phyloP scores from a whole-genome alignment of 169 alveolate genomes.

The Plasmodium billcollinsi region DNA sequence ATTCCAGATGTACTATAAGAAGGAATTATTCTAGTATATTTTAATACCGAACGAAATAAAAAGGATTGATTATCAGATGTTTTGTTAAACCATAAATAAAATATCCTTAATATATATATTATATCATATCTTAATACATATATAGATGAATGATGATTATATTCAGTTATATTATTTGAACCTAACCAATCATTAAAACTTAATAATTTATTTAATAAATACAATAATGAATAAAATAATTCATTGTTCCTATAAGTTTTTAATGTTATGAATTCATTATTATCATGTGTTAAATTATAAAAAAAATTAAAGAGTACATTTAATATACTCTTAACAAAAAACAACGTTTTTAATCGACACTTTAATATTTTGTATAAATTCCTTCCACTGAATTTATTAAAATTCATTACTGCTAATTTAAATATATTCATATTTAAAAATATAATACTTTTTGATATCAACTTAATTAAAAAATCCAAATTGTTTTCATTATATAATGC shows the following conservation, averaged over 20 bases:
- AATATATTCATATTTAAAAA: conserved; percentile 57
- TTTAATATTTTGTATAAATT: conserved; percentile 46
- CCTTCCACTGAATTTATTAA: conserved; percentile 69
- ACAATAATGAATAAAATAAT: conserved; percentile 44
- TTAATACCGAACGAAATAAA: conserved; percentile 57
- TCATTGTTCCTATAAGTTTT: conserved; percentile 69
- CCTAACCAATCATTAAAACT: conserved; percentile 77
- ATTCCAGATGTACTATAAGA: conserved; percentile 62
- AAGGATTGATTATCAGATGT: conserved; percentile 73
- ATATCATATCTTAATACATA: conserved; percentile 58
- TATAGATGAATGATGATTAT: conserved; percentile 75
- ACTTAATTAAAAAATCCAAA: conserved; percentile 52
- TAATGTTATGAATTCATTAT: conserved; percentile 20
- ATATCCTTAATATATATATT: conserved; percentile 63
- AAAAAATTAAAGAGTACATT: conserved; percentile 66
- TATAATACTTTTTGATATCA: conserved; percentile 52
- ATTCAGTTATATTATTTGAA: conserved; percentile 68
- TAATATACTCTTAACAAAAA: conserved; percentile 45
- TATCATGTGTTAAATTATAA: conserved; percentile 52
- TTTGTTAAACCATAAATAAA: conserved; percentile 67
- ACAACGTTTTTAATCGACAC: conserved; percentile 27
- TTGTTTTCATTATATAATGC: conserved; percentile 50
- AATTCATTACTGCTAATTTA: conserved; percentile 45
- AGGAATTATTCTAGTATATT: conserved; percentile 70
- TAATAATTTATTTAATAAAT: conserved; percentile 49